phyloP scores from a whole-genome alignment of 2,329 filamentous ascomycete species.

The Emydomyces testavorans region DNA sequence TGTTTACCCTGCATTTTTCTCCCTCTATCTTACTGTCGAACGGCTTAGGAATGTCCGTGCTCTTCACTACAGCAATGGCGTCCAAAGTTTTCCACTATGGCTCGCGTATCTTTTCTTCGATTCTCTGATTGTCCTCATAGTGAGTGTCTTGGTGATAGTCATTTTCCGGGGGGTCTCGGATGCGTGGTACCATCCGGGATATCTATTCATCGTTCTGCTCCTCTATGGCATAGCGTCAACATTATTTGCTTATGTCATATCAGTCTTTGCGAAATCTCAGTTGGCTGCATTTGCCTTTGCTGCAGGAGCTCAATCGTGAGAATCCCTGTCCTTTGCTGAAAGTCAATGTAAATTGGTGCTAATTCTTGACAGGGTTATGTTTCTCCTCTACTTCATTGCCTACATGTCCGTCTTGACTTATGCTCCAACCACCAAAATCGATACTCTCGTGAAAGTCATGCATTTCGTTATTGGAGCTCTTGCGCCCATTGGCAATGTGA shows the following conservation, averaged over 20 bases:
- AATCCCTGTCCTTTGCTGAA: slow-evolving; percentile 4
- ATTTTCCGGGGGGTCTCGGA: slow-evolving; percentile 53
- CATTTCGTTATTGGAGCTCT: slow-evolving; percentile 65
- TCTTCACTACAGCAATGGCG: slow-evolving; percentile 84
- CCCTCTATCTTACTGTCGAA: slow-evolving; percentile 79
- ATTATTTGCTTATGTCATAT: slow-evolving; percentile 67
- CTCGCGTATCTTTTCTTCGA: slow-evolving; percentile 72
- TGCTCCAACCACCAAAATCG: slow-evolving; percentile 56
- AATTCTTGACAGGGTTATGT: slow-evolving; percentile 41
- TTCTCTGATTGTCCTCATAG: slow-evolving; percentile 58
- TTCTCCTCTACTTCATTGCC: slow-evolving; percentile 59
- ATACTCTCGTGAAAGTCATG: slow-evolving; percentile 53
- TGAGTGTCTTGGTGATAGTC: slow-evolving; percentile 54
- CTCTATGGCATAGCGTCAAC: slow-evolving; percentile 71
- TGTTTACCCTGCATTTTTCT: slow-evolving; percentile 74
- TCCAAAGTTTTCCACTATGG: slow-evolving; percentile 72
- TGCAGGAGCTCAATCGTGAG: slow-evolving; percentile 58
- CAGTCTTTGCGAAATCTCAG: slow-evolving; percentile 66
- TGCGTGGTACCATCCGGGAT: slow-evolving; percentile 67
- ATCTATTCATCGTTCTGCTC: slow-evolving; percentile 68
- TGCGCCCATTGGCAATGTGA: slow-evolving; percentile 64
- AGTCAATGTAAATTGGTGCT: neutral
- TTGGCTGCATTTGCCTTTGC: slow-evolving; percentile 75
- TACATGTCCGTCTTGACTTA: slow-evolving; percentile 66
- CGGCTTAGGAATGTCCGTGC: slow-evolving; percentile 66